Evolutionary conservation across 2,329 filamentous ascomycete genomes (phyloP).

Genomic region (Epichloe festucae): DNA sequence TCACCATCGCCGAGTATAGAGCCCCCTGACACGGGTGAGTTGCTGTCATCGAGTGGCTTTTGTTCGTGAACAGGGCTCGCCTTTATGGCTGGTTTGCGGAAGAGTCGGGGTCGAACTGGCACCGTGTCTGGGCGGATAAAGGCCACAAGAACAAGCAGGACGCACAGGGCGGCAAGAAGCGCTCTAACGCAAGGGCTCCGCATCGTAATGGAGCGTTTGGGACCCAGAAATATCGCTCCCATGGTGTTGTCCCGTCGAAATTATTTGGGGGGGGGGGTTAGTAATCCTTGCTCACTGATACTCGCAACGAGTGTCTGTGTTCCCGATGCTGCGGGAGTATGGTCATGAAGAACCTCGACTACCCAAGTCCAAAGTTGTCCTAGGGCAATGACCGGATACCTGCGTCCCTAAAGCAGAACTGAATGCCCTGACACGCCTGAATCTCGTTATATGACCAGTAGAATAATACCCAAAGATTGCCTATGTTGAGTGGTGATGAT

Average conservation of each 20-base stretch:
- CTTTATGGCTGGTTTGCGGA: slow-evolving; percentile 20
- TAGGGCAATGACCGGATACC: too few relatives aligned
- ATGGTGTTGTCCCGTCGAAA: slow-evolving; percentile 7
- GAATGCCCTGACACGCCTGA: too few relatives aligned
- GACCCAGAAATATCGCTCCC: slow-evolving; percentile 26
- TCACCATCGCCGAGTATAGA: slow-evolving; percentile 7
- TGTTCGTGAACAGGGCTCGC: slow-evolving; percentile 15
- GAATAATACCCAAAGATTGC: too few relatives aligned
- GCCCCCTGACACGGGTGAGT: slow-evolving; percentile 8
- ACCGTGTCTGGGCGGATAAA: slow-evolving; percentile 29
- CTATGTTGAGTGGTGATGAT: background rate
- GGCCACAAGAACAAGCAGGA: slow-evolving; percentile 29
- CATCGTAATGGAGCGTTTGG: slow-evolving; percentile 32
- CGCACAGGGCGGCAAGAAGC: slow-evolving; percentile 28
- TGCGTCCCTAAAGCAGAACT: too few relatives aligned
- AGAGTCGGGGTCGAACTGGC: slow-evolving; percentile 27
- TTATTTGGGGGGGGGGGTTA: too few relatives aligned
- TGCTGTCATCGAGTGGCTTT: slow-evolving; percentile 16
- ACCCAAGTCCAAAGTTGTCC: too few relatives aligned
- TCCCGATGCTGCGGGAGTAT: too few relatives aligned
- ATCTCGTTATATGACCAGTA: too few relatives aligned
- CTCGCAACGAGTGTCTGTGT: too few relatives aligned
- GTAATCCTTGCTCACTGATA: too few relatives aligned
- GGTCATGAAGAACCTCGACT: too few relatives aligned
- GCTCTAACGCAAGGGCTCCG: slow-evolving; percentile 34